Conservation (phyloP, 2,329 filamentous ascomycete species). For the Colletotrichum kahawae region DNA sequence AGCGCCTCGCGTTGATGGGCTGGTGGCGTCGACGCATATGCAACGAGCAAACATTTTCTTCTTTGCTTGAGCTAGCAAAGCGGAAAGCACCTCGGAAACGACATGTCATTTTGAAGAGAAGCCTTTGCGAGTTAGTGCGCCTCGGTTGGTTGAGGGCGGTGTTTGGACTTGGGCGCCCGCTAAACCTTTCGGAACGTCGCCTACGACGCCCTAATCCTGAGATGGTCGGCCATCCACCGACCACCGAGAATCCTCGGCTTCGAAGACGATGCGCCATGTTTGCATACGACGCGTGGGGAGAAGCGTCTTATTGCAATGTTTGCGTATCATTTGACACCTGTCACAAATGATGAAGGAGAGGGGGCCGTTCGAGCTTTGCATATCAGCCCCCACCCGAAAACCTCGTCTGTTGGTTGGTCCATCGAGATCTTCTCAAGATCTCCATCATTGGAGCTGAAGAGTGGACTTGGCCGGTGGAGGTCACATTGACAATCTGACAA, state of each 20-base stretch:
- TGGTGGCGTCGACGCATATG: not conserved
- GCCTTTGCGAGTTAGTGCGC: not conserved
- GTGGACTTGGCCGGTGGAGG: not conserved
- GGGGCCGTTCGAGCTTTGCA: not conserved
- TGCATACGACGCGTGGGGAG: not conserved
- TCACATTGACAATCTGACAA: not conserved
- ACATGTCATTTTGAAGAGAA: not conserved
- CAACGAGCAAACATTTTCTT: not conserved
- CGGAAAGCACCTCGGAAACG: not conserved
- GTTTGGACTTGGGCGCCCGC: not conserved
- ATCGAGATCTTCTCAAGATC: slow-evolving; percentile 14
- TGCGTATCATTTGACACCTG: not conserved
- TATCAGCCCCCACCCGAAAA: not conserved
- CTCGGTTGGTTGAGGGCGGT: not conserved
- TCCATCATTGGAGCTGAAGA: not conserved
- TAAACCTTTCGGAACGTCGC: not conserved
- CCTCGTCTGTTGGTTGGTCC: not conserved
- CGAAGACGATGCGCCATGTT: not conserved
- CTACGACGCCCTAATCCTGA: not conserved
- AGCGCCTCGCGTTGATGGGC: not conserved
- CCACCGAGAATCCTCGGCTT: not conserved
- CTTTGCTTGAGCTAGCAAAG: not conserved
- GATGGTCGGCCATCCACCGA: slow-evolving; percentile 1
- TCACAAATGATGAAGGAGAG: not conserved
- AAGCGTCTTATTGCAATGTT: not conserved